Evolutionary conservation across 1,284 basidiomycete genomes (phyloP), one percentile per base, ranked within the genome.

Genomic region (Boletellus sp.): DNA sequence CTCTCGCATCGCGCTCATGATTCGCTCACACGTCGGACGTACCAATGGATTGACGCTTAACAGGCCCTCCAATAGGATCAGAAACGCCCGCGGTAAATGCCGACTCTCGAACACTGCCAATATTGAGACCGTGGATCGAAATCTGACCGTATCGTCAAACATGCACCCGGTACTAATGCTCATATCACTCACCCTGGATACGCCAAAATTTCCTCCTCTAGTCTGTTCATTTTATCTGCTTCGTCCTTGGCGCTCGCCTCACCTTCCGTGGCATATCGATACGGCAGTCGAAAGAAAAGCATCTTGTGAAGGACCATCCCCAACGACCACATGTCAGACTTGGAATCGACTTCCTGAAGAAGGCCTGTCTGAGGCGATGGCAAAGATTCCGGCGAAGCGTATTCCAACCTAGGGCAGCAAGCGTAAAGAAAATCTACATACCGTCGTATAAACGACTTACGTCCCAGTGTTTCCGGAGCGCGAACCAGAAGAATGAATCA

Each of bases 301-400:
- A 97, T 78, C 63, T 93, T 93, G 73, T 97, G 85, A 12, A 97
- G 75, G 40, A 97, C 88, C 88, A 97, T 93, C 18, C 93, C 93
- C 15, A 91, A 75, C 7, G 86, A 87, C 88, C 89, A 91, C 84
- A 91, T 89, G 62, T 91, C 88, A n/a, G 86, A 84, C 60, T 94
- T 94, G 1, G 91, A 92, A 60, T 92, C 88, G 1, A 93, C 78
- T 49, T 91, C 85, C 8, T 74, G 74, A 19, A 91, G 79, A 21
- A 78, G 66, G 0, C 91, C 90, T 0, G 83, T 85, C 16, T 73
- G 65, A 5, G 83, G 85, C 0, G 80, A 80, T 5, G 85, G 86
- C 0, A 97, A 74, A 0, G 91, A 90, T 65, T 97, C 94, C 0
- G 94, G 94, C 0, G 93, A 86, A 4, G 84, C 80, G 58, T 91